These are phyloP conservation scores for Curvularia spicifera DNA, from an alignment of 2,329 filamentous ascomycete genomes.

Conservation along the genomic window DNA sequence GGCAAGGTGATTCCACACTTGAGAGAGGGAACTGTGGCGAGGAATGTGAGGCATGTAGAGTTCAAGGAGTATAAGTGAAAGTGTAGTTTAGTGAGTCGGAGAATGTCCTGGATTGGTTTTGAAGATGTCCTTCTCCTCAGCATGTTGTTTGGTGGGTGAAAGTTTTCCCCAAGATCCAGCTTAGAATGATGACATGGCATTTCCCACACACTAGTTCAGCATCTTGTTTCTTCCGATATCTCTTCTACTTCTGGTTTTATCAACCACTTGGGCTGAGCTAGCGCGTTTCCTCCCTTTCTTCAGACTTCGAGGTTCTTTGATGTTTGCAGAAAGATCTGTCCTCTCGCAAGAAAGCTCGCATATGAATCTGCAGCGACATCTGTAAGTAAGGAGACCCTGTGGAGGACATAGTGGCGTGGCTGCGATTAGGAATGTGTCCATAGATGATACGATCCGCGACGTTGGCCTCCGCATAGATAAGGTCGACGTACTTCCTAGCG, in stretches of 20 bases:
- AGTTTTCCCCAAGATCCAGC: not conserved
- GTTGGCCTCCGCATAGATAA: not conserved
- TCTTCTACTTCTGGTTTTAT: not conserved
- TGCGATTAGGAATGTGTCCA: not conserved
- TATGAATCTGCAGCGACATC: not conserved
- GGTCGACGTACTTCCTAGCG: not conserved
- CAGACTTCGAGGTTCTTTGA: not conserved
- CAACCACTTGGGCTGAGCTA: not conserved
- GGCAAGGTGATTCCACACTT: conserved; percentile 50
- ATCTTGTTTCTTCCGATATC: not conserved
- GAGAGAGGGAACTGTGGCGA: conserved; percentile 51
- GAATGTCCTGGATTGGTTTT: not conserved
- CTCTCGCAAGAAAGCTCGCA: not conserved
- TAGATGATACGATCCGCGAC: not conserved
- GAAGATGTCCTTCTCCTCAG: not conserved
- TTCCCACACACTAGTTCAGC: not conserved
- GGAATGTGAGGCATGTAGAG: conserved; percentile 51
- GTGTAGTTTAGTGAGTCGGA: not conserved
- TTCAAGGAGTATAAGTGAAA: conserved; percentile 23
- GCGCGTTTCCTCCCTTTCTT: not conserved
- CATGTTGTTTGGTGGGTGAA: not conserved
- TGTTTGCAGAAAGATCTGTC: not conserved
- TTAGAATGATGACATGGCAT: not conserved
- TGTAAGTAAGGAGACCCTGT: not conserved
- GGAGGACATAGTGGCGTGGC: not conserved